Evolutionary conservation across 2,329 filamentous ascomycete species (phyloP).

Genomic region (Basipetospora chlamydospora): DNA sequence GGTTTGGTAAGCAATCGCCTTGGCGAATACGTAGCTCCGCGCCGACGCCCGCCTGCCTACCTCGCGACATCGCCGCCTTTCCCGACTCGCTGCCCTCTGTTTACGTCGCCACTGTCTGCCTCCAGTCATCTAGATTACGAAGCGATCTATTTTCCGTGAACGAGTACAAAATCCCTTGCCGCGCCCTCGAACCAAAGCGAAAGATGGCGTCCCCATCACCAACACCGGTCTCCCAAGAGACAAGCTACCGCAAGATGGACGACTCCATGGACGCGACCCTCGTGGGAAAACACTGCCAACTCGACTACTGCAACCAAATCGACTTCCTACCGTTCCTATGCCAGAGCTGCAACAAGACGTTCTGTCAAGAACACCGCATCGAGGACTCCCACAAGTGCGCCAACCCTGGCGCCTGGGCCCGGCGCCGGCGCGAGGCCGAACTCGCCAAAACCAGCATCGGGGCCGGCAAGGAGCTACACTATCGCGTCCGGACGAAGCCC

Average conservation of each 20-base stretch:
- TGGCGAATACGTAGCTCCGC: neutral
- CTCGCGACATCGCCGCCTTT: neutral
- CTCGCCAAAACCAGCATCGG: constrained; percentile 39
- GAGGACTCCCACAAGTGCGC: constrained; percentile 64
- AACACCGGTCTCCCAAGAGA: constrained; percentile 23
- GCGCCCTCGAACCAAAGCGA: too few relatives aligned
- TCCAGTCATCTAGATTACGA: constrained; percentile 1
- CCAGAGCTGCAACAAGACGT: constrained; percentile 72
- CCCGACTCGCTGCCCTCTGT: neutral
- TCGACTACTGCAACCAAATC: constrained; percentile 81
- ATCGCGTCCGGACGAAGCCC: constrained; percentile 46
- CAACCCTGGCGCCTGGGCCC: constrained; percentile 47
- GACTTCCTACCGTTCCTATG: constrained; percentile 94
- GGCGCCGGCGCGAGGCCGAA: constrained; percentile 38
- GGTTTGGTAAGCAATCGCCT: constrained; percentile 1
- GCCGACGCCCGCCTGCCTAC: neutral
- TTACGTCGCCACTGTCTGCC: constrained; percentile 3
- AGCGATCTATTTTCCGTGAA: too few relatives aligned
- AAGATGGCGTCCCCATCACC: constrained; percentile 39
- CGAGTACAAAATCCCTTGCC: too few relatives aligned
- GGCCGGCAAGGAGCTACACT: constrained; percentile 36
- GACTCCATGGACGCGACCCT: constrained; percentile 61
- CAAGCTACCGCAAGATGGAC: constrained; percentile 58
- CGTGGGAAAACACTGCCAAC: constrained; percentile 83
- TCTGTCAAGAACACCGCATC: constrained; percentile 85